These are phyloP conservation scores for Pseudozyma flocculosa DNA, from an alignment of 1,284 basidiomycete genomes.

Conservation along the genomic window DNA sequence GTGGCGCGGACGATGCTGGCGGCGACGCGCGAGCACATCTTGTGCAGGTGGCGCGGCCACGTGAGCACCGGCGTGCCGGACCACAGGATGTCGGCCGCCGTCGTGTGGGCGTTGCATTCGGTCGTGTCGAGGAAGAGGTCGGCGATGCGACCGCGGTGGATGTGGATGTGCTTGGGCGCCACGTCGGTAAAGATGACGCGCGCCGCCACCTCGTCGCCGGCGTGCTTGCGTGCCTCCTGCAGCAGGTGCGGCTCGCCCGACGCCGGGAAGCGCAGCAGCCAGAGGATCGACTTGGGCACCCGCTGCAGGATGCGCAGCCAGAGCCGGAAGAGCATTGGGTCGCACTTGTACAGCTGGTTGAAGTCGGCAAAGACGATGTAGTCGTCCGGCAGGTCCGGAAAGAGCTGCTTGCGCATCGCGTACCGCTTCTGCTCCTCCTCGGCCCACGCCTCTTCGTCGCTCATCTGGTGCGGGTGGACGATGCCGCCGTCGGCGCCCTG, in stretches of 20 bases:
- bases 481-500: conserved; percentile 9
- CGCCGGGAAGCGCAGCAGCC: conserved; percentile 67
- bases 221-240: conserved; percentile 64
- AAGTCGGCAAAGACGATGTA: conserved; percentile 67
- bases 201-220: conserved; percentile 64
- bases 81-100: conserved; percentile 68
- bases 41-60: conserved; percentile 65
- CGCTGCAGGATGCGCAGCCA: conserved; percentile 66
- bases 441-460: conserved; percentile 60
- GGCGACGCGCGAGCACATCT: conserved; percentile 68
- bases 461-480: conserved; percentile 7
- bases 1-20: conserved; percentile 67
- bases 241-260: conserved; percentile 65
- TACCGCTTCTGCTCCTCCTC: conserved; percentile 62
- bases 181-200: conserved; percentile 67
- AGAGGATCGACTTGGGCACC: conserved; percentile 66
- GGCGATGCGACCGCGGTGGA: conserved; percentile 64
- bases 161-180: conserved; percentile 64
- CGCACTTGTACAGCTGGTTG: conserved; percentile 64
- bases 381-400: conserved; percentile 60
- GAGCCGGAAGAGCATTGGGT: conserved; percentile 63
- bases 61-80: conserved; percentile 67
- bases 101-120: conserved; percentile 70
- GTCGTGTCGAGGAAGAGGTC: conserved; percentile 69
- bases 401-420: conserved; percentile 61